Evolutionary conservation across 1,284 basidiomycete species (phyloP).

Genomic region (Cryptococcus wingfieldii): DNA sequence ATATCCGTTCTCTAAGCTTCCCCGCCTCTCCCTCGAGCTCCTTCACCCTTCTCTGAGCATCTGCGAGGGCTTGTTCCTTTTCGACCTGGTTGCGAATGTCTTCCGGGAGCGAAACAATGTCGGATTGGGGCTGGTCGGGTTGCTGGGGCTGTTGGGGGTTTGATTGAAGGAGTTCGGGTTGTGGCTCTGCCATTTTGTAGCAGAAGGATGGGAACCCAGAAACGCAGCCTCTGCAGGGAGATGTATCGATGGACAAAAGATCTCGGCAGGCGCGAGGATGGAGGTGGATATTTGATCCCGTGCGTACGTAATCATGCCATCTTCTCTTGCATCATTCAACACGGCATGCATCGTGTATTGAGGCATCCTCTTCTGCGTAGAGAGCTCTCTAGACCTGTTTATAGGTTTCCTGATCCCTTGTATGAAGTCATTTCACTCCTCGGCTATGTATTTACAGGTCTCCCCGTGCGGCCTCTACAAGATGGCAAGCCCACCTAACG

Average conservation of each 20-base stretch:
- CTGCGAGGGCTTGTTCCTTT: conserved; percentile 42
- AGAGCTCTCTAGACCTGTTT: too few relatives aligned
- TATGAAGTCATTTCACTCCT: neutral
- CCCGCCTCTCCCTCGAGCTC: conserved; percentile 33
- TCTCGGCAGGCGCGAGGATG: too few relatives aligned
- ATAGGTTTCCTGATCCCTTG: too few relatives aligned
- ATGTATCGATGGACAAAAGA: too few relatives aligned
- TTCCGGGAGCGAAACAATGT: conserved; percentile 7
- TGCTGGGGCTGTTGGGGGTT: neutral
- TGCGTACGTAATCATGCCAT: neutral
- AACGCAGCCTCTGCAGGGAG: too few relatives aligned
- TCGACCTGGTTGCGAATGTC: conserved; percentile 45
- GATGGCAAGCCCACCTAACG: too few relatives aligned
- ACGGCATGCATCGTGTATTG: neutral
- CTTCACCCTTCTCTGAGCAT: conserved; percentile 32
- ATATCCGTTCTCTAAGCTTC: conserved; percentile 30
- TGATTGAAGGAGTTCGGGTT: too few relatives aligned
- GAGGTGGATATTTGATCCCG: too few relatives aligned
- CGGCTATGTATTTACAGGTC: neutral
- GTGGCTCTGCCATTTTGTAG: too few relatives aligned
- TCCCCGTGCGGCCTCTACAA: neutral
- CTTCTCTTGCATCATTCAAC: too few relatives aligned
- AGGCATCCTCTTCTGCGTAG: too few relatives aligned
- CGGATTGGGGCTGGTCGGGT: neutral
- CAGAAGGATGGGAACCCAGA: too few relatives aligned